Percentiles rank a stretch among this genome's conserved stretches.
Conservation (phyloP, 805 yeast genomes). For the Torulaspora maleeae region DNA sequence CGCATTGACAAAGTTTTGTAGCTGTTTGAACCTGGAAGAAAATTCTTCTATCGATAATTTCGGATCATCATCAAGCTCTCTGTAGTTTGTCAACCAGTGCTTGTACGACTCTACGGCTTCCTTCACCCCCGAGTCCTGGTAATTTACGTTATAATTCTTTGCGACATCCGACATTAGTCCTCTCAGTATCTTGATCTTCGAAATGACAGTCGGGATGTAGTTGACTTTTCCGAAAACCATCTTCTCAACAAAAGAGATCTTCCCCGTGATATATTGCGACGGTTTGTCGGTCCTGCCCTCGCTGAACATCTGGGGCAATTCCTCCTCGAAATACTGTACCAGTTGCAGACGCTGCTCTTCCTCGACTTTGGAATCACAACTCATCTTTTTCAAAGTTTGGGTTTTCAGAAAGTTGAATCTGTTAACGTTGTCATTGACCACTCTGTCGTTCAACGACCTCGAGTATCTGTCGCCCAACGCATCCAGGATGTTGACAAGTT, state of each 20-base stretch:
- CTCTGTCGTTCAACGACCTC: constrained; percentile 80
- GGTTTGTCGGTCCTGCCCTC: constrained; percentile 22
- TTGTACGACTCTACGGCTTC: constrained; percentile 47
- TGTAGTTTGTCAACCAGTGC: constrained; percentile 22
- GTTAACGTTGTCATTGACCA: constrained; percentile 69
- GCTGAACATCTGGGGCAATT: constrained; percentile 26
- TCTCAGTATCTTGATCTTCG: constrained; percentile 39
- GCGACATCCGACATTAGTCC: constrained; percentile 42
- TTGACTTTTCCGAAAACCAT: constrained; percentile 25
- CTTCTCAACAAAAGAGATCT: constrained; percentile 26
- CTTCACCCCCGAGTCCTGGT: constrained; percentile 70
- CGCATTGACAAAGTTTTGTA: constrained; percentile 15
- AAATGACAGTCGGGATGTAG: constrained; percentile 16
- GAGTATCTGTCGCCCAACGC: constrained; percentile 58
- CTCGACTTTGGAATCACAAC: constrained; percentile 23
- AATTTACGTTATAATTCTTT: constrained; percentile 64
- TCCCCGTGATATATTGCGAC: constrained; percentile 26
- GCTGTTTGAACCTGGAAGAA: constrained; percentile 11
- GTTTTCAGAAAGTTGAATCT: constrained; percentile 40
- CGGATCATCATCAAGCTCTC: constrained; percentile 4
- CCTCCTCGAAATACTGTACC: constrained; percentile 22
- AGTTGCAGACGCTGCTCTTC: constrained; percentile 25
- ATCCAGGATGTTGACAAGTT: constrained; percentile 39
- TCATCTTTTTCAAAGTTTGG: constrained; percentile 18
- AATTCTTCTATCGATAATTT: constrained; percentile 17